Conservation (phyloP, 1,284 basidiomycete species). For the Austropuccinia psidii region DNA sequence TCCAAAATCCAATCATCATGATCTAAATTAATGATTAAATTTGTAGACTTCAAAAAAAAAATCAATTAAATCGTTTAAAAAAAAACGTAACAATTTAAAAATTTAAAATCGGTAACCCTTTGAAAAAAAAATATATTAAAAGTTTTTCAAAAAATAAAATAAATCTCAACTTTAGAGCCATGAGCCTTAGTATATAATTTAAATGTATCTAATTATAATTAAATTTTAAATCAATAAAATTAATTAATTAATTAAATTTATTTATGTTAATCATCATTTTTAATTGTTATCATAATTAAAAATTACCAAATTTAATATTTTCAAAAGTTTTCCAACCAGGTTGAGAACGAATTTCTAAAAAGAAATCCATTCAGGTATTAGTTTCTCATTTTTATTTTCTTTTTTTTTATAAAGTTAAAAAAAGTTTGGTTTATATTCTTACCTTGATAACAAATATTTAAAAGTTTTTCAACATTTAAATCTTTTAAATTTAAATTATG, state of each 20-base stretch:
- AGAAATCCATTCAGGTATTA: neutral
- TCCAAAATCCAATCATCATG: conserved; percentile 25
- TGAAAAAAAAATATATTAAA: neutral
- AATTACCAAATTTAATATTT: conserved; percentile 9
- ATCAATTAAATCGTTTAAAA: neutral
- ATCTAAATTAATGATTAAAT: conserved; percentile 31
- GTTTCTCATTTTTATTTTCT: neutral
- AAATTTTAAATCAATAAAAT: neutral
- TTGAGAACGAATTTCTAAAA: neutral
- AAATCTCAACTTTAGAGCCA: conserved; percentile 21
- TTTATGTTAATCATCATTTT: too few relatives aligned
- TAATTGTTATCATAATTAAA: neutral
- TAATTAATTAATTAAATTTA: neutral
- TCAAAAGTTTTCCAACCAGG: conserved; percentile 31
- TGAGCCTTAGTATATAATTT: conserved; percentile 36
- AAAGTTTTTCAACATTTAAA: neutral
- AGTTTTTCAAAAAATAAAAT: neutral
- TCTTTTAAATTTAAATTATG: conserved; percentile 21
- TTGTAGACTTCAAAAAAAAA: conserved; percentile 20
- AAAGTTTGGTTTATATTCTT: neutral
- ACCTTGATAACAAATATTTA: conserved; percentile 15
- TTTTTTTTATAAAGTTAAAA: neutral
- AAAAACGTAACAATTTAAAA: neutral
- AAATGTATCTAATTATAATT: conserved; percentile 20
- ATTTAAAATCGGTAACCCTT: neutral